Percentiles rank a stretch among this genome's conserved stretches.
Conservation (phyloP, 2,329 filamentous ascomycete species). For the Talaromyces atroroseus region DNA sequence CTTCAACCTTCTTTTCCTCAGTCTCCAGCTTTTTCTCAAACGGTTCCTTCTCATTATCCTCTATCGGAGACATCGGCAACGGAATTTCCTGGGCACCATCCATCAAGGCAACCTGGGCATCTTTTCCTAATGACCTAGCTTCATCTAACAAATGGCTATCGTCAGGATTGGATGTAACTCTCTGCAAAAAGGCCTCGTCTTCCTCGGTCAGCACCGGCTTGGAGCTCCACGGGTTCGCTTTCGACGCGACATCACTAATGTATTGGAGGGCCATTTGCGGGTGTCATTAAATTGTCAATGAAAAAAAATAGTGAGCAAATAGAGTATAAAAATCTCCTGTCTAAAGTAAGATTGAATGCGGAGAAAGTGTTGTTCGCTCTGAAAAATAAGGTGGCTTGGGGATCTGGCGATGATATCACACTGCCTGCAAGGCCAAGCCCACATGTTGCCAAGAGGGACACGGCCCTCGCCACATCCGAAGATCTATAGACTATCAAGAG, state of each 20-base stretch:
- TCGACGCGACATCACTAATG: slow-evolving; percentile 38
- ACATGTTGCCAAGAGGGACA: neutral
- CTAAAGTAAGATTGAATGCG: neutral
- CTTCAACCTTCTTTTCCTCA: neutral
- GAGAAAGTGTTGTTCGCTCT: too few species aligned
- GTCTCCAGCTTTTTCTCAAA: slow-evolving; percentile 16
- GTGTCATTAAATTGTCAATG: neutral
- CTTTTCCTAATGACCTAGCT: slow-evolving; percentile 23
- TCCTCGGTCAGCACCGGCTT: slow-evolving; percentile 53
- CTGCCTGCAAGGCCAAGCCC: neutral
- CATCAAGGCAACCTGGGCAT: slow-evolving; percentile 43
- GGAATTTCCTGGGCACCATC: slow-evolving; percentile 45
- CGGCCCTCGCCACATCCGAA: neutral
- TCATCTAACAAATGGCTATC: slow-evolving; percentile 20
- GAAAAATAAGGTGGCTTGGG: neutral
- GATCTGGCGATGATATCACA: slow-evolving; percentile 7
- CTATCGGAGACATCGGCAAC: slow-evolving; percentile 46
- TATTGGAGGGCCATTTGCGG: slow-evolving; percentile 33
- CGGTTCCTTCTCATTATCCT: slow-evolving; percentile 32
- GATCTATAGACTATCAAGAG: neutral
- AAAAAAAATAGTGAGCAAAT: neutral
- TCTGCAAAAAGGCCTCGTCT: slow-evolving; percentile 54
- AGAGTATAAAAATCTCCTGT: neutral
- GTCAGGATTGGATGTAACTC: slow-evolving; percentile 43
- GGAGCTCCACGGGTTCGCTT: slow-evolving; percentile 28